These are phyloP conservation scores for Malassezia pachydermatis DNA, from an alignment of 1,284 basidiomycete genomes.

Conservation along the genomic window DNA sequence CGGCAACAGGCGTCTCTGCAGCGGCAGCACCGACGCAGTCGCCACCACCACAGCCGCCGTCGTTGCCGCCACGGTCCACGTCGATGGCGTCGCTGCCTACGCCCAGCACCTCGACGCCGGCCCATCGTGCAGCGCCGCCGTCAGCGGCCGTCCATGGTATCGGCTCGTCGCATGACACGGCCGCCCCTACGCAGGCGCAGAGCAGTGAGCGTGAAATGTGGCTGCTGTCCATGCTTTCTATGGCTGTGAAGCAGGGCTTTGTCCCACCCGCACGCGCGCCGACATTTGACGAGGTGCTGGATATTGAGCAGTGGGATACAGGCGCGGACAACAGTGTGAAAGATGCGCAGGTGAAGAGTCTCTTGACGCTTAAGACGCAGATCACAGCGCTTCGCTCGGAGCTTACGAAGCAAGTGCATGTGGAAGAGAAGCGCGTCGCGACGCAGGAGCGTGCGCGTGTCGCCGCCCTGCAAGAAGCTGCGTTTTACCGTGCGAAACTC, in stretches of 20 bases:
- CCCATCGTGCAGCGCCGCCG: slow-evolving; percentile 51
- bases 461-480: slow-evolving; percentile 82
- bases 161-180: slow-evolving; percentile 65
- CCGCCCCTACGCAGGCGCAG: slow-evolving; percentile 52
- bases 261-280: slow-evolving; percentile 53
- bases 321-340: slow-evolving; percentile 46
- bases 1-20: too few species aligned
- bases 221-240: slow-evolving; percentile 70
- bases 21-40: too few species aligned
- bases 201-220: slow-evolving; percentile 76
- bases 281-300: slow-evolving; percentile 20
- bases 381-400: slow-evolving; percentile 70
- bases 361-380: slow-evolving; percentile 77
- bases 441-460: slow-evolving; percentile 70
- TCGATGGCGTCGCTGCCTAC: not conserved
- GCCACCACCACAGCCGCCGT: too few species aligned
- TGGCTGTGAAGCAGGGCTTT: slow-evolving; percentile 72
- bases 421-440: slow-evolving; percentile 64
- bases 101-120: not conserved
- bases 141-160: too few species aligned
- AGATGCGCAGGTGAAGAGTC: slow-evolving; percentile 60
- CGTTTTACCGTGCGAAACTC: slow-evolving; percentile 89
- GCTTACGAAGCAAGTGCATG: slow-evolving; percentile 64
- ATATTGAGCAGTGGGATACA: slow-evolving; percentile 49
- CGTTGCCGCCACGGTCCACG: too few species aligned